Evolutionary conservation across 1,284 basidiomycete genomes (phyloP), one percentile per base, ranked within the genome.

Genomic region (Cerioporus squamosus): DNA sequence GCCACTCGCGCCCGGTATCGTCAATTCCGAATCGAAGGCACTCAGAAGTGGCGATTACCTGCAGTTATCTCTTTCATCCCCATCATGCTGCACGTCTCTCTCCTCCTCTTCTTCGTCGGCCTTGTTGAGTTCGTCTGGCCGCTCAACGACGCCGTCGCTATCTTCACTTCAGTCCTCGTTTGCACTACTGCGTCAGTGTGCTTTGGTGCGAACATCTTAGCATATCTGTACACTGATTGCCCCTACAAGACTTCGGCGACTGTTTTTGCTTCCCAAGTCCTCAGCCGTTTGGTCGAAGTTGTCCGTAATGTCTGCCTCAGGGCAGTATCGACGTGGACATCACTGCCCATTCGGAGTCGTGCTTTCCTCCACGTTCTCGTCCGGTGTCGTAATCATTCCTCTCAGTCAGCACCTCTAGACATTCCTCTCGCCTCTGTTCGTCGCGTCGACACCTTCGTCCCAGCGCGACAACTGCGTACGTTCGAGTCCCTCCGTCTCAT

Each of bases 51-150:
- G 63, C 46, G 58, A n/a, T 38, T 62, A 2, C 50, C 54, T 22
- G 39, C 52, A 5, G 20, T 62, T 3, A 23, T 62, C 8, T 49
- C 55, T 2, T 40, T 55, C 14, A 46, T 65, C 7, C 63, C 60
- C 15, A 24, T 58, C 14, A 46, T 65, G 9, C 60, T 65, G 7
- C 60, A 65, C 39, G 36, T 62, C 29, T 26, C 57, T 7, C 46
- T 65, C 10, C 44, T 65, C 3, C 54, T 65, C 7, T 65, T 62
- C 45, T 60, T 65, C 38, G 53, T 47, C 15, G 63, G 60, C 22
- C 60, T 64, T 3, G 45, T 60, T n/a, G 60, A 64, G 12, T 62
- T 62, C 26, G 36, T 60, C 15, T 58, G 57, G 60, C 29, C 31
- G 18, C n/a, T 61, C 12, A 59, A 59, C 29, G 18, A 15, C 1